phyloP scores from a whole-genome alignment of 345 rosid species.

The Citrus reticulata region DNA sequence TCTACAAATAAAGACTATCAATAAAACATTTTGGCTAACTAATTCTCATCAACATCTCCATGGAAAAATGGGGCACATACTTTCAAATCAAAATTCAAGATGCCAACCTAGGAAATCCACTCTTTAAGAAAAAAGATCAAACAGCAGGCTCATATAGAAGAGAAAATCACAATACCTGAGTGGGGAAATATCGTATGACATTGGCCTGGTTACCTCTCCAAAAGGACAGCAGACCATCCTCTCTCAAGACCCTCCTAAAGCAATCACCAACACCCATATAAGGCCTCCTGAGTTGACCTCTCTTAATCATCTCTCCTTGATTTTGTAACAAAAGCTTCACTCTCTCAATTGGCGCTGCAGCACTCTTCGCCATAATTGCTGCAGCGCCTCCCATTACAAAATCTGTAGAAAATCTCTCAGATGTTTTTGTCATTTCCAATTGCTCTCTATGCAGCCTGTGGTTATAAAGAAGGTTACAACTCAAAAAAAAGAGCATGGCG shows the following conservation, averaged over 20 bases:
- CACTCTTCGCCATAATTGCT: constrained; percentile 68
- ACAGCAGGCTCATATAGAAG: neutral
- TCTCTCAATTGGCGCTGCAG: constrained; percentile 91
- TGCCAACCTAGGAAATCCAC: too few relatives aligned
- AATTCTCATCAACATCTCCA: neutral
- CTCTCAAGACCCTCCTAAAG: constrained; percentile 65
- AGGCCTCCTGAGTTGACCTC: constrained; percentile 64
- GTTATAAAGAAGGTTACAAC: neutral
- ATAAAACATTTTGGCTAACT: neutral
- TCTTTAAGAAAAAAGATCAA: neutral
- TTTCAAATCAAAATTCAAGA: neutral
- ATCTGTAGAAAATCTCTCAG: constrained; percentile 71
- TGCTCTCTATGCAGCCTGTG: neutral
- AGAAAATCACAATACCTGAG: constrained; percentile 49
- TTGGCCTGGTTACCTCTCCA: constrained; percentile 99
- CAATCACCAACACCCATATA: constrained; percentile 66
- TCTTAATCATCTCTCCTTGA: constrained; percentile 86
- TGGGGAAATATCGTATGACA: constrained; percentile 85
- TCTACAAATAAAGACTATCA: neutral
- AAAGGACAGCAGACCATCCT: constrained; percentile 77
- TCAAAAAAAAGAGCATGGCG: neutral
- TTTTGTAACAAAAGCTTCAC: constrained; percentile 92
- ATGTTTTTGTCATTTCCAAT: constrained; percentile 33
- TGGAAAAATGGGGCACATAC: neutral
- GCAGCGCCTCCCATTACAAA: constrained; percentile 80